These are phyloP conservation scores for Scheffersomyces stambukii DNA, from an alignment of 1,139 yeast species.

Conservation along the genomic window DNA sequence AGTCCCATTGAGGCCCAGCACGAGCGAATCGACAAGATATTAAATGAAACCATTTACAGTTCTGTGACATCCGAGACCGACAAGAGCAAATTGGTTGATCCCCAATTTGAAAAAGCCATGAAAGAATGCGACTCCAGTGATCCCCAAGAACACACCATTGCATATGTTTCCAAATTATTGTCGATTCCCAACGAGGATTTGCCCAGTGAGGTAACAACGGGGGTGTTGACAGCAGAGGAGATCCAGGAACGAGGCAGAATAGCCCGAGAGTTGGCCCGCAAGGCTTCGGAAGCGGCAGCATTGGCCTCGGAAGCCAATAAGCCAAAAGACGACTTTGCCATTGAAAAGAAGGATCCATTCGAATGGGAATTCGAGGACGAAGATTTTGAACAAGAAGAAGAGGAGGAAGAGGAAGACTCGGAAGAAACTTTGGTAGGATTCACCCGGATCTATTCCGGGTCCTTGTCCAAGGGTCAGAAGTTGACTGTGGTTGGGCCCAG, in stretches of 20 bases:
- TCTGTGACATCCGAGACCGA: slow-evolving; percentile 36
- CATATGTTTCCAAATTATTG: slow-evolving; percentile 85
- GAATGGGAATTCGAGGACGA: slow-evolving; percentile 43
- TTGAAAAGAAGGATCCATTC: slow-evolving; percentile 32
- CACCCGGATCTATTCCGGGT: slow-evolving; percentile 85
- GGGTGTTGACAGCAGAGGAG: slow-evolving; percentile 50
- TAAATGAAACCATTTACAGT: slow-evolving; percentile 45
- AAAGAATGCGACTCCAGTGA: slow-evolving; percentile 51
- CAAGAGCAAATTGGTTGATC: slow-evolving; percentile 36
- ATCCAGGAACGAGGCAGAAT: slow-evolving; percentile 60
- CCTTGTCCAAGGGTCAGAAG: slow-evolving; percentile 68
- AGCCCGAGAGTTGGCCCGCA: slow-evolving; percentile 67
- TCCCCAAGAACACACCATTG: slow-evolving; percentile 58
- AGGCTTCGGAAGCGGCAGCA: slow-evolving; percentile 61
- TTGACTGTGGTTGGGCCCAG: slow-evolving; percentile 81
- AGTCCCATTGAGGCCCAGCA: slow-evolving; percentile 76
- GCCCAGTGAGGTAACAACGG: slow-evolving; percentile 48
- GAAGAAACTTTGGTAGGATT: slow-evolving; percentile 77
- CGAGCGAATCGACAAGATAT: slow-evolving; percentile 62
- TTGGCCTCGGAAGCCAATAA: slow-evolving; percentile 17
- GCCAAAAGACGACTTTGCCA: slow-evolving; percentile 26
- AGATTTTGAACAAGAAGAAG: slow-evolving; percentile 38
- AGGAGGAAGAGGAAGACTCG: slow-evolving; percentile 39
- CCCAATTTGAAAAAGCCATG: slow-evolving; percentile 52
- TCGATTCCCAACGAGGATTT: slow-evolving; percentile 80